Conservation (phyloP, 1,284 basidiomycete genomes). For the Jaminaea rosea region DNA sequence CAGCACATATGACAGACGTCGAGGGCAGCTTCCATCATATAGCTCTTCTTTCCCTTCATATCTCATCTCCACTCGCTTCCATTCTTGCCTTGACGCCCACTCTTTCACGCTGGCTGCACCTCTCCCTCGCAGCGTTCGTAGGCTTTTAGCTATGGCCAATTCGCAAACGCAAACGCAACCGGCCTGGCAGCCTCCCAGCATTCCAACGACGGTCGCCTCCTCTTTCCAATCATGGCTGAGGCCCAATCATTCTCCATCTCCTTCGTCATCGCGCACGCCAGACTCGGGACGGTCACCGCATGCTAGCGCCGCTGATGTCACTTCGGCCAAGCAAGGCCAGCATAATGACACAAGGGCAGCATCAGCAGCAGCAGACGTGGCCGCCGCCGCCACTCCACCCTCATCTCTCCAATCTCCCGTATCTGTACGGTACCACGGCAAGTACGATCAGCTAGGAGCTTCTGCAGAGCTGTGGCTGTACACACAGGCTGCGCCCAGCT, state of each 20-base stretch:
- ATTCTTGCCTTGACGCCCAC: too few species aligned
- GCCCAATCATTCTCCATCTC: background rate
- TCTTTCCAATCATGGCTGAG: background rate
- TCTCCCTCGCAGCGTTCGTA: too few species aligned
- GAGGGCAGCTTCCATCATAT: too few species aligned
- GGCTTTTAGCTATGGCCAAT: too few species aligned
- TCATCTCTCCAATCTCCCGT: background rate
- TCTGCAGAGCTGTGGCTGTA: slow-evolving; percentile 15
- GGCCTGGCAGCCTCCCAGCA: background rate
- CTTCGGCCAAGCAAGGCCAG: background rate
- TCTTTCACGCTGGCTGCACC: too few species aligned
- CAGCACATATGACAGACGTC: too few species aligned
- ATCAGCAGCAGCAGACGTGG: background rate
- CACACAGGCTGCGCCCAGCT: slow-evolving; percentile 3
- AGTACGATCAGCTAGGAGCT: slow-evolving; percentile 2
- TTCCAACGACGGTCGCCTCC: background rate
- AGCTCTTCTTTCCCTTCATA: too few species aligned
- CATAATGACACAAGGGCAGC: background rate
- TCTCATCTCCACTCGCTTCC: too few species aligned
- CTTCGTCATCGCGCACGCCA: background rate
- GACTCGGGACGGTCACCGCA: background rate
- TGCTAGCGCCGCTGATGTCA: background rate
- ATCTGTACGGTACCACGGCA: background rate
- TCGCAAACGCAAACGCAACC: too few species aligned
- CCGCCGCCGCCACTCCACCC: background rate